A percentile compares a stretch with the other conserved stretches of the same genome.
Evolutionary conservation across 306 rosid genomes (phyloP).

Genomic region (Prunus persica): DNA sequence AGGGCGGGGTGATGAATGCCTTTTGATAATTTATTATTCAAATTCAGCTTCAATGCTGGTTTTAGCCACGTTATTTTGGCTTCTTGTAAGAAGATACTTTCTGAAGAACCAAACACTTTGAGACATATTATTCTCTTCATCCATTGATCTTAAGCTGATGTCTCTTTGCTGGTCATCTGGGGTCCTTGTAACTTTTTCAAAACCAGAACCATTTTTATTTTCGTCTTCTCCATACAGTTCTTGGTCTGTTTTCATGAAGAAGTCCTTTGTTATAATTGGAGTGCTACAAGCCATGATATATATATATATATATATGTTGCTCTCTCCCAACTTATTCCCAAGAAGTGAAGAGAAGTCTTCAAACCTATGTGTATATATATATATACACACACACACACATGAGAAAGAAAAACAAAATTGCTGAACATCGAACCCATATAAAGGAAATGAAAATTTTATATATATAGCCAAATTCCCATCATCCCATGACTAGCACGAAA

Average conservation of each 20-base stretch:
- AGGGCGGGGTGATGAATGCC: background rate
- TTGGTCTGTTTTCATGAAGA: background rate
- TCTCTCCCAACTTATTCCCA: too few species aligned
- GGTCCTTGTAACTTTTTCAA: background rate
- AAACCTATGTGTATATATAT: too few species aligned
- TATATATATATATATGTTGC: too few species aligned
- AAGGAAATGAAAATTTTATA: too few species aligned
- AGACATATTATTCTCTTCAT: constrained; percentile 14
- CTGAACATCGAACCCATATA: too few species aligned
- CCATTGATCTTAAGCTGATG: background rate
- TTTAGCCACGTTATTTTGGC: constrained; percentile 3
- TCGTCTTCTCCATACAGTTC: background rate
- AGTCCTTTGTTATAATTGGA: background rate
- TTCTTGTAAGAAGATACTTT: constrained; percentile 22
- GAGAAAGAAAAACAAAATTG: too few species aligned
- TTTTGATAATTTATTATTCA: background rate
- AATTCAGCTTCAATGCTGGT: background rate
- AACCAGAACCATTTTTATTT: background rate
- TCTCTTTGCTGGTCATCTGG: background rate
- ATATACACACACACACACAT: too few species aligned
- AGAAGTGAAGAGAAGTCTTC: too few species aligned
- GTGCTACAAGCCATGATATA: background rate
- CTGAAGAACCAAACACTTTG: constrained; percentile 26
- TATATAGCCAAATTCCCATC: too few species aligned
- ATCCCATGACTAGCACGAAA: too few species aligned